Percentiles rank a stretch among this genome's conserved stretches.
phyloP scores from a whole-genome alignment of 2,329 filamentous ascomycete species.

The Epicoccum sorghinum region DNA sequence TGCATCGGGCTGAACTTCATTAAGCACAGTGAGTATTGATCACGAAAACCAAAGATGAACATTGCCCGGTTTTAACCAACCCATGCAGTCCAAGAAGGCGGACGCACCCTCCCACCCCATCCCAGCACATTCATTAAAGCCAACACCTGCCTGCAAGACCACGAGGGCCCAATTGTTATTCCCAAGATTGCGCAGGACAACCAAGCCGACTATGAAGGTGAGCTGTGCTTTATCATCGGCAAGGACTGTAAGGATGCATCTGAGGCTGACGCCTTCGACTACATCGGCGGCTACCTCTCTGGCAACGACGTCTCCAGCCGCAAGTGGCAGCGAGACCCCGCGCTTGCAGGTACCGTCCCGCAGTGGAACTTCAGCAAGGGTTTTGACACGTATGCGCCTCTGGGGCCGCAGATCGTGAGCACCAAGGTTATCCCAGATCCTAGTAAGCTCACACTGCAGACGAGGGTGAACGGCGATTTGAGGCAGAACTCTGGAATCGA shows the following conservation, averaged over 20 bases:
- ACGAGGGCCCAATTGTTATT: constrained; percentile 53
- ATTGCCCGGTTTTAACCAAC: no score
- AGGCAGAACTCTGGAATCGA: constrained; percentile 57
- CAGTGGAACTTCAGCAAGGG: constrained; percentile 65
- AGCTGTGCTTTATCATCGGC: constrained; percentile 57
- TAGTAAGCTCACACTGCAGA: constrained; percentile 51
- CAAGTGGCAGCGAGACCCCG: constrained; percentile 59
- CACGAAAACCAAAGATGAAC: not conserved
- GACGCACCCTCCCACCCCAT: constrained; percentile 56
- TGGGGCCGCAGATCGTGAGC: constrained; percentile 59
- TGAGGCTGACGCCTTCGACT: constrained; percentile 52
- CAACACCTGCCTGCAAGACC: constrained; percentile 48
- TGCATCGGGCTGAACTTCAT: constrained; percentile 67
- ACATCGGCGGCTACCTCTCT: constrained; percentile 60
- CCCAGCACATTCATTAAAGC: constrained; percentile 60
- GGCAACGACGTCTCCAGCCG: constrained; percentile 64
- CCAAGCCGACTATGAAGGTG: constrained; percentile 52
- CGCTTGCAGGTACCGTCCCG: constrained; percentile 57
- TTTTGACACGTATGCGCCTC: constrained; percentile 62
- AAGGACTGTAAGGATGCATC: constrained; percentile 59
- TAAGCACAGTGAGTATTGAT: constrained; percentile 55
- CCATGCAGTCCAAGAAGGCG: constrained; percentile 57
- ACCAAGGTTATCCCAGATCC: constrained; percentile 53
- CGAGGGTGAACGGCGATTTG: constrained; percentile 56
- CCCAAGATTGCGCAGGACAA: constrained; percentile 58